Evolutionary conservation across 345 rosid species (phyloP).

Genomic region (Arabis hirsuta): DNA sequence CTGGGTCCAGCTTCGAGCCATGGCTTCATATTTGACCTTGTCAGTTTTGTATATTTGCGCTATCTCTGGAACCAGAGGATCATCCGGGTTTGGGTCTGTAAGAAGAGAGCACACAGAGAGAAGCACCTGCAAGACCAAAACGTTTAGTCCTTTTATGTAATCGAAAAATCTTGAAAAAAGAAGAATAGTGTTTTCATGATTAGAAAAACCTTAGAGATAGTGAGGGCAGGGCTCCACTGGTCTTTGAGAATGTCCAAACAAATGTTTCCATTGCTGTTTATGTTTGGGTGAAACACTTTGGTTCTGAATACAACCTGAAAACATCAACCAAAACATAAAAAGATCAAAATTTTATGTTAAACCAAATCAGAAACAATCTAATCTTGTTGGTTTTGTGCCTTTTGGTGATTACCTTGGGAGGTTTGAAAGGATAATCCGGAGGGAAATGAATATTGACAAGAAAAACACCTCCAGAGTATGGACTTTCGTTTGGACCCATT

Average conservation of each 20-base stretch:
- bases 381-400: background rate
- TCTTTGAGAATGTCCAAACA: constrained; percentile 72
- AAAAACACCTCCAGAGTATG: constrained; percentile 73
- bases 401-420: constrained; percentile 57
- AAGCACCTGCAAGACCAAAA: constrained; percentile 48
- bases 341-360: background rate
- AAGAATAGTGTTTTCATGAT: background rate
- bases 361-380: constrained; percentile 2
- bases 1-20: constrained; percentile 71
- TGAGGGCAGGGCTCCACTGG: constrained; percentile 80
- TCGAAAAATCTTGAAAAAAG: background rate
- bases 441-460: constrained; percentile 66
- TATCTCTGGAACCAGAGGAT: constrained; percentile 69
- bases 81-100: constrained; percentile 71
- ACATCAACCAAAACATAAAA: constrained; percentile 12
- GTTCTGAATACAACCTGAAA: constrained; percentile 64
- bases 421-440: constrained; percentile 73
- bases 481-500: constrained; percentile 69
- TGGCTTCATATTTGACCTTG: constrained; percentile 59
- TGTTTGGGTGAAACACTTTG: constrained; percentile 71
- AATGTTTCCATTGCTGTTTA: constrained; percentile 64
- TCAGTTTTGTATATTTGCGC: constrained; percentile 63
- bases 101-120: constrained; percentile 73
- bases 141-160: constrained; percentile 1
- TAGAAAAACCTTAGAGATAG: constrained; percentile 59